Base-by-base conservation (phyloP, 148 eudicot genomes). In the Rheum nobile region DNA sequence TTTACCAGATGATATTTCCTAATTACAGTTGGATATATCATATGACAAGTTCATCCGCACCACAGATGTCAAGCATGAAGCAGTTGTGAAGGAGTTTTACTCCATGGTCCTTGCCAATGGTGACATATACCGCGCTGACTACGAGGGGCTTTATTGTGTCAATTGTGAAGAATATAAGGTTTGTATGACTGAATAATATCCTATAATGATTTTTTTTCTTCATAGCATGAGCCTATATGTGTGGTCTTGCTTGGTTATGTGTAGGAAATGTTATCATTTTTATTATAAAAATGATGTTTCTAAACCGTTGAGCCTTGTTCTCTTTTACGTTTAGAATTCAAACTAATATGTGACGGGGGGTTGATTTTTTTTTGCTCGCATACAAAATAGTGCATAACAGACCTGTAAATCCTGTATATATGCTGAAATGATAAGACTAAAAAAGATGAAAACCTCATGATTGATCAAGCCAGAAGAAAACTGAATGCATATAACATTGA, bases 111-210 rank as follows among this genome's bases (percentile, higher is more conserved):
- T 92, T 47, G 94, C 92, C 52, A 96, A 80, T 86, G 99, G 96
- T 29, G 99, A 96, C 80, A 92, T 96, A 75, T 96, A 96, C 76
- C 87, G 85, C 59, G 97, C 96, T 74, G 99, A 90, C 75, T 96
- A 96, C 46, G 97, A 92, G 78, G 99, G 99, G 42, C 90, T 96
- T 70, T 96, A 96, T 74, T 96, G 99, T 77, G 89, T 96, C 82
- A 90, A 90, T 67, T 96, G 99, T 48, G 99, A 96, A 82, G 99
- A 96, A 81, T 96, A 96, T 80, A 96, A 96, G 99, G 99, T 83
- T 77, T 71, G 34, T 34, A 31, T 65, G 70, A 32, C 39, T 65
- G 70, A 34, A 32, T 17, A 1, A 65, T 16, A 7, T 63, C 14
- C n/a, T 65, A 28, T 28, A 29, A 28, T 12, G 35, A 29, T 14